Evolutionary conservation across 139 green algal species (phyloP).

Genomic region (Marvania coccoides): DNA sequence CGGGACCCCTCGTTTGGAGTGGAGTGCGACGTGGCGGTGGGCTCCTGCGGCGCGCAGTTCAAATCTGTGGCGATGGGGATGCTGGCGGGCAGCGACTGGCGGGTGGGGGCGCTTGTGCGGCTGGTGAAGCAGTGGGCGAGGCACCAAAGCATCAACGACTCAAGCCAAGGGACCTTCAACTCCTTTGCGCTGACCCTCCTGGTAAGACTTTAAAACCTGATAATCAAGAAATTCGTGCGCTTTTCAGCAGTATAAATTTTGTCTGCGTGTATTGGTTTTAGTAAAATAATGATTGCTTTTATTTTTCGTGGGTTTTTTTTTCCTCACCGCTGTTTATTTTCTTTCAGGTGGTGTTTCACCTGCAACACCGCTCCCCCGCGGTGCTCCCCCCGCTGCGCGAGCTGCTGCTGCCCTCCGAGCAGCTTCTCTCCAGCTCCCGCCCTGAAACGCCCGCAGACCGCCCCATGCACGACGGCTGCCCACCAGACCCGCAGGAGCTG

Average conservation of each 20-base stretch:
- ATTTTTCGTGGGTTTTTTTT: no score
- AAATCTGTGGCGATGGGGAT: constrained; percentile 13
- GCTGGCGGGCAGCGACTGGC: constrained; percentile 6
- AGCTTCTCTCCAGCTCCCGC: background rate
- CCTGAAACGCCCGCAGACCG: background rate
- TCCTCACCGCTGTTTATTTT: no score
- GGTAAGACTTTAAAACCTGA: constrained; percentile 1
- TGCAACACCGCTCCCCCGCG: constrained; percentile 27
- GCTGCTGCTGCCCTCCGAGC: no score
- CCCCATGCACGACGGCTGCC: constrained; percentile 16
- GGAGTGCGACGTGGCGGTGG: constrained; percentile 34
- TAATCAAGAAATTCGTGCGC: background rate
- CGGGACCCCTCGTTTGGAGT: constrained; percentile 10
- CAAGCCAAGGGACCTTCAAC: constrained; percentile 58
- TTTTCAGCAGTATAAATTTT: no score
- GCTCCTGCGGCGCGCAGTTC: constrained; percentile 7
- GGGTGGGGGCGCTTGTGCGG: constrained; percentile 20
- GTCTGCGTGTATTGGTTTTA: no score
- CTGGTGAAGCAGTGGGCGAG: constrained; percentile 70
- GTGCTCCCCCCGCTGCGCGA: constrained; percentile 38
- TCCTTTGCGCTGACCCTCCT: constrained; percentile 59
- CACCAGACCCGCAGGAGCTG: constrained; percentile 7
- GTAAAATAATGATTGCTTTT: no score
- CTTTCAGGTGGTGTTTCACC: constrained; percentile 45
- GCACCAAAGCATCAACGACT: constrained; percentile 56